Base-by-base conservation (phyloP, 106 monocot species). In the Allium sativum region DNA sequence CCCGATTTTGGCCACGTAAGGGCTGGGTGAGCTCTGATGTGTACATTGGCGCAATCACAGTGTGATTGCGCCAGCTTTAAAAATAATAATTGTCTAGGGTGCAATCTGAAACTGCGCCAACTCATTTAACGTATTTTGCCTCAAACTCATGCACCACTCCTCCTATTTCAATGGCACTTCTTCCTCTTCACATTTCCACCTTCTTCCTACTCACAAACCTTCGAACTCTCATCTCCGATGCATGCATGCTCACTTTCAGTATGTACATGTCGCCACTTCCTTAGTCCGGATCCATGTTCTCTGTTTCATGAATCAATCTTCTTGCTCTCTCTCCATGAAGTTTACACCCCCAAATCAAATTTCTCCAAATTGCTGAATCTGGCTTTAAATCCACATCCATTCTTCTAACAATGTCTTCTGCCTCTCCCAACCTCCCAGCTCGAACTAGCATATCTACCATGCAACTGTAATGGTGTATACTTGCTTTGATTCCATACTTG, bases 381-480 rank as follows among this genome's bases (percentile, higher is more conserved):
- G 82, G 74, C 46, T 83, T 31, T 31, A 31, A 1, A 31, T 31
- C 74, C 9, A 78, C 7, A 0, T 74, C 74, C 71, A 81, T 81
- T 53, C 68, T 56, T 19, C 52, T 50, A 16, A 65, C 44, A 18
- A 74, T 68, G 21, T 55, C 68, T 69, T 78, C 78, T 3, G 82
- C 82, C 15, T 78, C 82, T 7, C 72, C 52, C 42, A 83, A 42
- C 15, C 42, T 45, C 55, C 82, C 82, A 0, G 71, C 72, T 42
- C 75, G 55, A 10, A 31, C 78, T 20, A 82, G 74, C 57, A 82
- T 40, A 42, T 82, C 82, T 22, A 82, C 78, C 82, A 78, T 71
- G 56, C 82, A 82, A 12, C 82, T 77, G 31, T 82, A 78, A 42
- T 82, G 82, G 71, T 82, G 74, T 59, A 82, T 69, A 74, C 53